phyloP scores from a whole-genome alignment of 2,329 filamentous ascomycete genomes.

The Xylaria sp. region DNA sequence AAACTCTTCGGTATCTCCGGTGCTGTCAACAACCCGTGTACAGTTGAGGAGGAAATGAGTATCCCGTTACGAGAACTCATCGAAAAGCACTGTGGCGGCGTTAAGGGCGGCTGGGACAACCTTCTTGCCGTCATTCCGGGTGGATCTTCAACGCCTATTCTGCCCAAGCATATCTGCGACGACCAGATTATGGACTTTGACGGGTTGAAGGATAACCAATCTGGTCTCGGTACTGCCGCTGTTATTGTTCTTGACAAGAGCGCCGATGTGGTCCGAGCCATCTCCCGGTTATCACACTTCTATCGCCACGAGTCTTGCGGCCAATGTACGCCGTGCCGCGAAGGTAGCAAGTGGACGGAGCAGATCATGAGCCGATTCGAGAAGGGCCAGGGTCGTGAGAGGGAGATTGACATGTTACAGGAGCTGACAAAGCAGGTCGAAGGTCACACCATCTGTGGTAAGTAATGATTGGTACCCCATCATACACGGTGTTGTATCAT shows the following conservation, averaged over 20 bases:
- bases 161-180: slow-evolving; percentile 90
- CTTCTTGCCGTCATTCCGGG: slow-evolving; percentile 94
- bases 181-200: slow-evolving; percentile 99
- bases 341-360: slow-evolving; percentile 98
- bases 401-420: slow-evolving; percentile 99
- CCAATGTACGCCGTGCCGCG: slow-evolving; percentile 98
- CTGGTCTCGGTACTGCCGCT: slow-evolving; percentile 94
- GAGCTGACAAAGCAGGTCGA: slow-evolving; percentile 99
- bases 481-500: slow-evolving; percentile 37
- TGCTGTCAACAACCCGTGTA: slow-evolving; percentile 98
- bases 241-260: slow-evolving; percentile 99
- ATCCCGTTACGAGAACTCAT: slow-evolving; percentile 96
- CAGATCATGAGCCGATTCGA: slow-evolving; percentile 99
- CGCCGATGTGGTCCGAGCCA: slow-evolving; percentile 93
- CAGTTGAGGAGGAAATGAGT: slow-evolving; percentile 99
- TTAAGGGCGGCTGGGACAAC: slow-evolving; percentile 97
- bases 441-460: slow-evolving; percentile 97
- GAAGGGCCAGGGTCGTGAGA: slow-evolving; percentile 84
- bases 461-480: slow-evolving; percentile 50
- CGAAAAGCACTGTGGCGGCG: slow-evolving; percentile 97
- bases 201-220: slow-evolving; percentile 96
- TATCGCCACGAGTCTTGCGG: slow-evolving; percentile 99
- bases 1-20: slow-evolving; percentile 99
- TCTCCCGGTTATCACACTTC: slow-evolving; percentile 92
- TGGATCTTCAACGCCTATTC: slow-evolving; percentile 94